These are phyloP conservation scores for Backusella sp. DNA, from an alignment of 192 early-diverging fungal species.

Conservation along the genomic window DNA sequence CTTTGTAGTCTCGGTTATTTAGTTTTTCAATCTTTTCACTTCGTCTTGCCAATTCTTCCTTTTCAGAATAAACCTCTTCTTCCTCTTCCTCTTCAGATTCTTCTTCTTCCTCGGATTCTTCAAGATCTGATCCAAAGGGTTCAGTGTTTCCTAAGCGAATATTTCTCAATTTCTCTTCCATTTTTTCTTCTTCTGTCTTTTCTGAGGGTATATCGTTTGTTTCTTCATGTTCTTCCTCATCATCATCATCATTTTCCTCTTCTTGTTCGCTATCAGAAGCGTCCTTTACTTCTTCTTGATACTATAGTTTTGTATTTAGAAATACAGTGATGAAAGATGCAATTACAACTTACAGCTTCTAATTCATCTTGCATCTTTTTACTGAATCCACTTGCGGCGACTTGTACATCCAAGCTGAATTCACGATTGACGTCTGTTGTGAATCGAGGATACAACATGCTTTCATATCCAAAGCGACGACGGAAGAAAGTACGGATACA, in stretches of 20 bases:
- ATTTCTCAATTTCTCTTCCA: slow-evolving; percentile 19
- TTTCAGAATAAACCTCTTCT: not conserved
- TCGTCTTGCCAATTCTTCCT: not conserved
- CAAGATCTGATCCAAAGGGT: slow-evolving; percentile 7
- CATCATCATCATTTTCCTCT: slow-evolving; percentile 30
- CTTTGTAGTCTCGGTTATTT: slow-evolving; percentile 52
- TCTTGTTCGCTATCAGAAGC: slow-evolving; percentile 34
- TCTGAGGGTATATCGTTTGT: slow-evolving; percentile 3
- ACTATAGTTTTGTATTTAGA: slow-evolving; percentile 4
- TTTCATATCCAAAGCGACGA: slow-evolving; percentile 89
- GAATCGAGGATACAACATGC: slow-evolving; percentile 89
- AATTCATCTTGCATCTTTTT: slow-evolving; percentile 88
- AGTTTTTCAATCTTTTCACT: slow-evolving; percentile 20
- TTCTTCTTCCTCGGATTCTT: slow-evolving; percentile 8
- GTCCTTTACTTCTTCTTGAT: slow-evolving; percentile 27
- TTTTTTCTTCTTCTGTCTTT: slow-evolving; percentile 30
- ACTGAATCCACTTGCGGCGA: slow-evolving; percentile 95
- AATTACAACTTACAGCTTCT: slow-evolving; percentile 57
- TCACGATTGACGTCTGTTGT: slow-evolving; percentile 75
- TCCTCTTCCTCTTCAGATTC: not conserved
- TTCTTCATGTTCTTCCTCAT: slow-evolving; percentile 13
- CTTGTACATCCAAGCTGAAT: slow-evolving; percentile 93
- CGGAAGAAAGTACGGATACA: slow-evolving; percentile 96
- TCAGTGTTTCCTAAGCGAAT: slow-evolving; percentile 29
- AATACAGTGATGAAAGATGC: not conserved